Conservation (phyloP, 73 alveolate species). For the Paramecium biaurelia region DNA sequence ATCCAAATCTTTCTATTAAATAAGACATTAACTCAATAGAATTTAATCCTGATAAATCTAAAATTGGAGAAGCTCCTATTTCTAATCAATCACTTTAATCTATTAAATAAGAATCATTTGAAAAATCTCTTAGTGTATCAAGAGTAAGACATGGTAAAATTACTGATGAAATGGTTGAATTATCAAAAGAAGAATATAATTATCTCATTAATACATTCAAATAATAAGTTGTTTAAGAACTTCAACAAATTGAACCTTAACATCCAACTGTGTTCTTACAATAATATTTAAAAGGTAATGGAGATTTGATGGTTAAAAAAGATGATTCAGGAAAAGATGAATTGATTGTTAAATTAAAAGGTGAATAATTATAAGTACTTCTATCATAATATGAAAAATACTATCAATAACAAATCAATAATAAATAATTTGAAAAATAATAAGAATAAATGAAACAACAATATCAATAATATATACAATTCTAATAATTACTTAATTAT, state of each 20-base stretch:
- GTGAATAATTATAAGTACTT: background rate
- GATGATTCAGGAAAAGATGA: background rate
- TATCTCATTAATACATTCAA: background rate
- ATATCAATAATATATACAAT: background rate
- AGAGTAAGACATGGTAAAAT: background rate
- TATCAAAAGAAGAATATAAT: background rate
- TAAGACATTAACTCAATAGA: background rate
- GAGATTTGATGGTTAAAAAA: background rate
- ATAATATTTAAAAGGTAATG: background rate
- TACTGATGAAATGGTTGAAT: background rate
- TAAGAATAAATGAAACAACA: background rate
- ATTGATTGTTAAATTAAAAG: background rate
- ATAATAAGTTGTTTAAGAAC: background rate
- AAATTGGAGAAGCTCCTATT: background rate
- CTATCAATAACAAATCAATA: background rate
- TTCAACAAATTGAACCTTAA: background rate
- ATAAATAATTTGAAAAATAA: background rate
- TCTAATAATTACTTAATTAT: background rate
- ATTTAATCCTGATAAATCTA: background rate
- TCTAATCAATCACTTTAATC: background rate
- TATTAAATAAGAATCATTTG: background rate
- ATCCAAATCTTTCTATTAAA: background rate
- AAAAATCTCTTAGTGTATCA: background rate
- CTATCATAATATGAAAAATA: background rate
- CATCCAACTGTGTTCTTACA: background rate